phyloP scores from a whole-genome alignment of 306 rosid genomes.

The Malus fusca region DNA sequence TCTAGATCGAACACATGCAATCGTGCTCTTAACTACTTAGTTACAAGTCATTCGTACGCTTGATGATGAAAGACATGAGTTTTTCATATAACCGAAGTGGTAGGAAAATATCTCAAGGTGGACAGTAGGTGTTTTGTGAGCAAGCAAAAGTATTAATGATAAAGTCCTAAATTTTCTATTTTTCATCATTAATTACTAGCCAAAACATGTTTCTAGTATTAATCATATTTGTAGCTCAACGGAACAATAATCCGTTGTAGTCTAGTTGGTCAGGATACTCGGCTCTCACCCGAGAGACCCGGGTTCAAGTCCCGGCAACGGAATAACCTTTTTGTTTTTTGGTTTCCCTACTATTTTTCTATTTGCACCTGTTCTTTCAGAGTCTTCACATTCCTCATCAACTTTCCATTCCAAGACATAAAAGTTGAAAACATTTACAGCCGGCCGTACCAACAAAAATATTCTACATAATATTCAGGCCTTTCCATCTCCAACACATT shows the following conservation, averaged over 20 bases:
- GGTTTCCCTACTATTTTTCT: not conserved
- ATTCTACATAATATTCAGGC: not conserved
- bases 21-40: no score
- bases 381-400: not conserved
- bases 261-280: conserved; percentile 33
- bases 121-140: no score
- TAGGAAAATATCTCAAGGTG: no score
- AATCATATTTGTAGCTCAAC: rapidly evolving
- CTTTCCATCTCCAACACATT: not conserved
- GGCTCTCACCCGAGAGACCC: conserved; percentile 35
- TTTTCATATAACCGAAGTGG: no score
- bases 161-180: no score
- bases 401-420: not conserved
- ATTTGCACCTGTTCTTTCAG: not conserved
- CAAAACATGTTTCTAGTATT: no score
- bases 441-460: not conserved
- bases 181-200: no score
- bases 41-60: no score
- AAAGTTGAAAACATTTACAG: not conserved
- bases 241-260: conserved; percentile 8
- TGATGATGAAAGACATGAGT: no score
- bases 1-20: no score
- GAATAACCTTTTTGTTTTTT: not conserved
- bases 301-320: conserved; percentile 35
- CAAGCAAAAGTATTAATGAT: no score